These are phyloP conservation scores for Eucommia ulmoides DNA, from an alignment of 257 asterid genomes.

Conservation along the genomic window DNA sequence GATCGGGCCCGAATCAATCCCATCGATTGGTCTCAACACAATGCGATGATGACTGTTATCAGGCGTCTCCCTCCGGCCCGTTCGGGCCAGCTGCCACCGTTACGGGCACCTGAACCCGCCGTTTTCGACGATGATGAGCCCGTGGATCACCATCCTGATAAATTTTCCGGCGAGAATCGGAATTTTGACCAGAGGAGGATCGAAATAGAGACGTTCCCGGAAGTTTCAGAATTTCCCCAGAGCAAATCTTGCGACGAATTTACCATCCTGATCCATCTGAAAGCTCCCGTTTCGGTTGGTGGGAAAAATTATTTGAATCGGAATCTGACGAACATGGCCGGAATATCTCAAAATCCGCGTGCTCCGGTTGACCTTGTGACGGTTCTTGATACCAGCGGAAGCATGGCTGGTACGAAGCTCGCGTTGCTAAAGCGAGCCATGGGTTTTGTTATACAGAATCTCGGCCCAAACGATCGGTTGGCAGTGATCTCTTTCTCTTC, in stretches of 20 bases:
- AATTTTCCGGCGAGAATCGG: slow-evolving; percentile 19
- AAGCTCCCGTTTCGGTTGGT: slow-evolving; percentile 70
- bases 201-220: slow-evolving; percentile 48
- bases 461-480: slow-evolving; percentile 80
- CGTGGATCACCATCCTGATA: slow-evolving; percentile 34
- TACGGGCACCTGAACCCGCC: slow-evolving; percentile 72
- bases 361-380: slow-evolving; percentile 97
- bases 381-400: slow-evolving; percentile 93
- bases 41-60: slow-evolving; percentile 44
- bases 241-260: slow-evolving; percentile 31
- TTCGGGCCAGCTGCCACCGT: slow-evolving; percentile 35
- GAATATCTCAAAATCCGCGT: slow-evolving; percentile 45
- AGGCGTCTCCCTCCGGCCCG: slow-evolving; percentile 58
- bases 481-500: slow-evolving; percentile 96
- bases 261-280: slow-evolving; percentile 59
- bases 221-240: slow-evolving; percentile 52
- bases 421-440: slow-evolving; percentile 90
- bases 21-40: slow-evolving; percentile 44
- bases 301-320: slow-evolving; percentile 17
- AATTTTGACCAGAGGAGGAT: slow-evolving; percentile 30
- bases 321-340: slow-evolving; percentile 20
- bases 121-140: slow-evolving; percentile 78
- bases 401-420: slow-evolving; percentile 99
- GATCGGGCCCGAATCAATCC: slow-evolving; percentile 50
- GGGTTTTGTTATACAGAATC: slow-evolving; percentile 97